phyloP scores from a whole-genome alignment of 306 rosid species.

The Rubus parviflorus region DNA sequence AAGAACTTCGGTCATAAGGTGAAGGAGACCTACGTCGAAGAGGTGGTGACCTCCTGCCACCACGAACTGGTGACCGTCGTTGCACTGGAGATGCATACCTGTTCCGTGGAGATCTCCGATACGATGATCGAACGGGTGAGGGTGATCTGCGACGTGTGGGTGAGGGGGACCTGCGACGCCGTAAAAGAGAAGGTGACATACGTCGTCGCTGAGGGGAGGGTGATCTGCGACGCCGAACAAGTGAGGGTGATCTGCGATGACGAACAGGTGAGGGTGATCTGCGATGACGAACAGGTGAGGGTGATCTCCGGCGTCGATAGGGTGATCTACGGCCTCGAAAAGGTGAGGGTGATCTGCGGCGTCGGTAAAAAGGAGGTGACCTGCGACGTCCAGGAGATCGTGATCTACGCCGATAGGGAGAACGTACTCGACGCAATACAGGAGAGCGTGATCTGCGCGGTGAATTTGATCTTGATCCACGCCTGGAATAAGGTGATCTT shows the following conservation, averaged over 20 bases:
- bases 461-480: conserved; percentile 31
- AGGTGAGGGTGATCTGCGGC: conserved; percentile 35
- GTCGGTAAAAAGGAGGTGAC: conserved; percentile 20
- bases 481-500: conserved; percentile 26
- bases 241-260: conserved; percentile 39
- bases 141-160: conserved; percentile 45
- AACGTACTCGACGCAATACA: conserved; percentile 15
- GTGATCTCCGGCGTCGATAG: conserved; percentile 18
- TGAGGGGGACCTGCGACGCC: conserved; percentile 60
- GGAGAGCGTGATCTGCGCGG: conserved; percentile 36
- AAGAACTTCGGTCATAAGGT: conserved; percentile 46
- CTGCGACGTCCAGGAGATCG: conserved; percentile 24
- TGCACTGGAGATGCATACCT: conserved; percentile 48
- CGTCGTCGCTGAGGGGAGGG: conserved; percentile 41
- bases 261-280: conserved; percentile 21
- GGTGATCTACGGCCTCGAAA: conserved; percentile 18
- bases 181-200: conserved; percentile 36
- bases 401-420: conserved; percentile 31
- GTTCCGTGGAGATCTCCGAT: conserved; percentile 41
- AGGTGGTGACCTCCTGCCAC: conserved; percentile 37
- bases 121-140: conserved; percentile 40
- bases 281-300: conserved; percentile 11
- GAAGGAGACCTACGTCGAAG: conserved; percentile 48
- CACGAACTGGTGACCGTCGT: conserved; percentile 43
- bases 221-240: conserved; percentile 29